A percentile compares a stretch with the other conserved stretches of the same genome.
These are phyloP conservation scores for Mucor irregularis DNA, from an alignment of 371 early-diverging fungal genomes.

Conservation along the genomic window DNA sequence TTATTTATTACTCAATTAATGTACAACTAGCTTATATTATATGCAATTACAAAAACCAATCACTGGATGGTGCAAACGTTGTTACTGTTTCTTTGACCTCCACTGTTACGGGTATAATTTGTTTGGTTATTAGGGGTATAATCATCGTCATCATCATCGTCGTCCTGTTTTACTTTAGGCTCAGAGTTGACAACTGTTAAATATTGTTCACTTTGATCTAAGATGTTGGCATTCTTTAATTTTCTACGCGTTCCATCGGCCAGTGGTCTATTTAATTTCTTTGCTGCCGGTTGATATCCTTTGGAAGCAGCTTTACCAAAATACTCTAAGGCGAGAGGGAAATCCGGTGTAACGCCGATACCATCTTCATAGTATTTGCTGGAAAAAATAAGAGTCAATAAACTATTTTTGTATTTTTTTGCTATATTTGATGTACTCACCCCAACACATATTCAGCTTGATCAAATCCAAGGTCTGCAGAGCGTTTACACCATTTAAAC, in stretches of 20 bases:
- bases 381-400: not conserved
- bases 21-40: too few species aligned
- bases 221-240: not conserved
- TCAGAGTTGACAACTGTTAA: not conserved
- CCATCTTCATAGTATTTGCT: constrained; percentile 48
- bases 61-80: constrained; percentile 8
- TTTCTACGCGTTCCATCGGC: constrained; percentile 4
- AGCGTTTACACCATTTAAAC: constrained; percentile 41
- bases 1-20: too few species aligned
- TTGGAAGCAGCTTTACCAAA: constrained; percentile 41
- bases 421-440: constrained; percentile 15
- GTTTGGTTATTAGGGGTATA: not conserved
- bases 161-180: constrained; percentile 7
- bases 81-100: not conserved
- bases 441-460: constrained; percentile 44
- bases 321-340: constrained; percentile 30
- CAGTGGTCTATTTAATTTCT: constrained; percentile 29
- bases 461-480: constrained; percentile 36
- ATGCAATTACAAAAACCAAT: too few species aligned
- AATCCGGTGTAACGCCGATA: constrained; percentile 29
- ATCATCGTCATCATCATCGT: constrained; percentile 4
- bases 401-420: not conserved
- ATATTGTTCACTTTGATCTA: not conserved
- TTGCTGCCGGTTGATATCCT: constrained; percentile 30
- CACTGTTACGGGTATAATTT: not conserved